Evolutionary conservation across 306 rosid genomes (phyloP).

Genomic region (Quercus berberidifolia): DNA sequence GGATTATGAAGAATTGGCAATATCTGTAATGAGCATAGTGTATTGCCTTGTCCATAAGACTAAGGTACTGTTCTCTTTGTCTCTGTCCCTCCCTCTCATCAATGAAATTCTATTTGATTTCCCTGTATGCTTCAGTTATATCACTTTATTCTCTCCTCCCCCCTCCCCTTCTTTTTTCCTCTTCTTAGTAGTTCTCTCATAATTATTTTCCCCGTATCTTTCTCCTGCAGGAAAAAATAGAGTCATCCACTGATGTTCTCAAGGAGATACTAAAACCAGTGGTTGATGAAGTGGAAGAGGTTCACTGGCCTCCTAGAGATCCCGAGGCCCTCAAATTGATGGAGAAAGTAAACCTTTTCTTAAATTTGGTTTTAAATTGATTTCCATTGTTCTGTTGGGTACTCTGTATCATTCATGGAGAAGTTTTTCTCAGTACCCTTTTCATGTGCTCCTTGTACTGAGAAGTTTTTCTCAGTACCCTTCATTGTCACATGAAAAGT

Average conservation of each 20-base stretch:
- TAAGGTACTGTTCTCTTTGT: constrained; percentile 44
- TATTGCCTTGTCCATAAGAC: constrained; percentile 79
- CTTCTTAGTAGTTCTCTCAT: background rate
- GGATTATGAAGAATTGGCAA: constrained; percentile 91
- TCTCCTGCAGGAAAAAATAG: constrained; percentile 74
- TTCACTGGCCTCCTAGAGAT: constrained; percentile 89
- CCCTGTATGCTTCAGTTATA: constrained; percentile 12
- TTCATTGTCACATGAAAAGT: too few relatives aligned
- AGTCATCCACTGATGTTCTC: constrained; percentile 83
- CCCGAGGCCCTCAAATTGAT: constrained; percentile 59
- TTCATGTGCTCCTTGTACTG: background rate
- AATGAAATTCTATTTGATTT: constrained; percentile 9
- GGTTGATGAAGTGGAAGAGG: constrained; percentile 69
- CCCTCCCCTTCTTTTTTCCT: background rate
- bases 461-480: too few relatives aligned
- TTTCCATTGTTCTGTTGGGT: background rate
- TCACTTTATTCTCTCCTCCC: background rate
- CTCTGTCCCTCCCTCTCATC: background rate
- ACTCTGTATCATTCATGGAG: background rate
- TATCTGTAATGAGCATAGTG: constrained; percentile 67
- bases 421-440: background rate
- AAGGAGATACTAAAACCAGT: constrained; percentile 77
- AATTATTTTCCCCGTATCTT: background rate
- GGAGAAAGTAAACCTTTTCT: constrained; percentile 54
- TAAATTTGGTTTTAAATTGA: background rate